phyloP scores from a whole-genome alignment of 2,329 filamentous ascomycete genomes.

The Ophiostoma piceae region DNA sequence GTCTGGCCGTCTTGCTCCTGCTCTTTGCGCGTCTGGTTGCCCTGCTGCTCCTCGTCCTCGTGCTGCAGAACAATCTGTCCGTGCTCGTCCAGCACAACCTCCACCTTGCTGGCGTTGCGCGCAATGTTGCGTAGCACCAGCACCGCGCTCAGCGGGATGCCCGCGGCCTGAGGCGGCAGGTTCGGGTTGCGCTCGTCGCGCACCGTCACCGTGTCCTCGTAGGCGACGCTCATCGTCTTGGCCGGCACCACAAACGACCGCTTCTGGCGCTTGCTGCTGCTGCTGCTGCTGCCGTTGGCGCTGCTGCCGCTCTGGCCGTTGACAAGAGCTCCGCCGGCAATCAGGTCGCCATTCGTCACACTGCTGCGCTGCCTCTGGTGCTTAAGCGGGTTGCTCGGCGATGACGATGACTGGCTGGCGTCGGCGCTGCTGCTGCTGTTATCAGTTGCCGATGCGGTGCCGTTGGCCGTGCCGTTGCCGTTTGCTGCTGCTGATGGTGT shows the following conservation, averaged over 20 bases:
- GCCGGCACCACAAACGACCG: constrained; percentile 51
- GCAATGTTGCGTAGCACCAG: constrained; percentile 76
- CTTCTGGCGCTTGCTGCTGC: constrained; percentile 32
- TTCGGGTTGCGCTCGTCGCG: constrained; percentile 56
- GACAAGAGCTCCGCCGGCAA: constrained; percentile 5
- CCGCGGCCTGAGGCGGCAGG: constrained; percentile 59
- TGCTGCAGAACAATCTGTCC: constrained; percentile 28
- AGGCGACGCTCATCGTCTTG: constrained; percentile 50
- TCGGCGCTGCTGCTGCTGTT: constrained; percentile 10
- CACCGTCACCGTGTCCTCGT: constrained; percentile 52
- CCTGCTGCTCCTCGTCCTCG: constrained; percentile 41
- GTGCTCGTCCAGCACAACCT: constrained; percentile 34
- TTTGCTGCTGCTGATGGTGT: background rate
- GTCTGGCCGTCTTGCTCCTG: background rate
- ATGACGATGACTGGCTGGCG: constrained; percentile 15
- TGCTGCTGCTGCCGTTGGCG: constrained; percentile 6
- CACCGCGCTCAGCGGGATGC: constrained; percentile 71
- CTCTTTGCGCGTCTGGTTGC: constrained; percentile 39
- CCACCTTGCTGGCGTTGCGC: constrained; percentile 58
- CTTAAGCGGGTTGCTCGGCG: constrained; percentile 21
- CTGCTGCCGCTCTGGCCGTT: background rate
- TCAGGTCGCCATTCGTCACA: constrained; percentile 30
- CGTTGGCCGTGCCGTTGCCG: background rate
- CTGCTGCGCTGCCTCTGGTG: constrained; percentile 28
- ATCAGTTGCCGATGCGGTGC: background rate